A percentile compares a stretch with the other conserved stretches of the same genome.
phyloP scores from a whole-genome alignment of 768 basidiomycete genomes.

The Amanita exitialis region DNA sequence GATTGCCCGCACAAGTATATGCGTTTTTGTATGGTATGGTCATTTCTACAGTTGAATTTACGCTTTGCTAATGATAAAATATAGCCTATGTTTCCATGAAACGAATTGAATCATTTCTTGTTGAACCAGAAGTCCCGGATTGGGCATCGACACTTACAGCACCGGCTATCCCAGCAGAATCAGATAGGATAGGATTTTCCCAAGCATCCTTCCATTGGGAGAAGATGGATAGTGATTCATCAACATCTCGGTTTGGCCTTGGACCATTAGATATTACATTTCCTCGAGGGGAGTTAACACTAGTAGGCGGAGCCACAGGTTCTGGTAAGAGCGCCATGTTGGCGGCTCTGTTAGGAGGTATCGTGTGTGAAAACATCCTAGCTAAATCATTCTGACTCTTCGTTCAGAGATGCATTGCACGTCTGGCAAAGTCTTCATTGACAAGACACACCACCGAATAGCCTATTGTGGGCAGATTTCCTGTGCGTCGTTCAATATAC shows the following conservation, averaged over 20 bases:
- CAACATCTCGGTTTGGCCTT: constrained; percentile 37
- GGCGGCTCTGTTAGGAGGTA: constrained; percentile 58
- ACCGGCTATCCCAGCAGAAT: constrained; percentile 6
- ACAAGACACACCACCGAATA: constrained; percentile 48
- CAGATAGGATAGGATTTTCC: constrained; percentile 38
- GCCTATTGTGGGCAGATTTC: constrained; percentile 65
- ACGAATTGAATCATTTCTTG: constrained; percentile 65
- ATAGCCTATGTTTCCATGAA: constrained; percentile 72
- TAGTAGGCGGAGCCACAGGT: constrained; percentile 58
- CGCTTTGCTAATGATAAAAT: constrained; percentile 6
- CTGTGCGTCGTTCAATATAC: constrained; percentile 26
- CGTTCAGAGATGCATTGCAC: constrained; percentile 47
- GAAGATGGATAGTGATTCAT: constrained; percentile 15
- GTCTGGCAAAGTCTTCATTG: constrained; percentile 40
- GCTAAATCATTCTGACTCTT: background rate
- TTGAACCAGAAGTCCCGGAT: constrained; percentile 66
- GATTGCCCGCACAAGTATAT: constrained; percentile 52
- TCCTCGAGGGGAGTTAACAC: constrained; percentile 43
- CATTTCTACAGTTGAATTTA: background rate
- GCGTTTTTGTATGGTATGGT: constrained; percentile 49
- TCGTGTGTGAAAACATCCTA: constrained; percentile 8
- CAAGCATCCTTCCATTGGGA: constrained; percentile 54
- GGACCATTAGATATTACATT: constrained; percentile 50
- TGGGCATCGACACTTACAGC: constrained; percentile 64
- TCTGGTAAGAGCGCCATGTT: constrained; percentile 63